Percentiles rank a stretch among this genome's conserved stretches.
phyloP scores from a whole-genome alignment of 306 rosid species.

The Dryas octopetala region DNA sequence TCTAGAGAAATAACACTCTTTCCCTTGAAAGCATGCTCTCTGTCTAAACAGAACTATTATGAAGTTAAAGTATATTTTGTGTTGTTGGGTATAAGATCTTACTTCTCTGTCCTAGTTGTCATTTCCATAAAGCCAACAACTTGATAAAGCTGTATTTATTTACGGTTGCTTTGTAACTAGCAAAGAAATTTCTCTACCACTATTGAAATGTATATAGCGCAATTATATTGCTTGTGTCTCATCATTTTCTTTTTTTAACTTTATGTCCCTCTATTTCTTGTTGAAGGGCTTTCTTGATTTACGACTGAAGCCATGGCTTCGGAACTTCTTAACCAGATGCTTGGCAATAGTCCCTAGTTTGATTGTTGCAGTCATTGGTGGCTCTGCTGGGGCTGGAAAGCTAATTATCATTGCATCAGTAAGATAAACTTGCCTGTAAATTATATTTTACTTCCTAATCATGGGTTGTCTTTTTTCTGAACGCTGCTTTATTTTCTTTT shows the following conservation, averaged over 20 bases:
- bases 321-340: constrained; percentile 80
- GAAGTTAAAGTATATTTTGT: not conserved
- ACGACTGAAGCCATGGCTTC: constrained; percentile 72
- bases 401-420: constrained; percentile 92
- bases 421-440: constrained; percentile 35
- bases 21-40: not conserved
- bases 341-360: constrained; percentile 95
- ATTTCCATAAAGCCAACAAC: not conserved
- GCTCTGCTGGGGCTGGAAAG: constrained; percentile 91
- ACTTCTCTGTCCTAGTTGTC: not conserved
- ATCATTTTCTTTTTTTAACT: constrained; percentile 1
- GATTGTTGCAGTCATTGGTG: constrained; percentile 85
- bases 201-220: not conserved
- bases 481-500: not conserved
- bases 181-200: not conserved
- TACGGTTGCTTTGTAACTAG: not conserved
- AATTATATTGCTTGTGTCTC: not conserved
- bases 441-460: constrained; percentile 8
- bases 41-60: not conserved
- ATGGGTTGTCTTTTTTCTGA: not conserved
- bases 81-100: constrained; percentile 6
- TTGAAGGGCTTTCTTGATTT: constrained; percentile 89
- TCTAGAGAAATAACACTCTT: not conserved
- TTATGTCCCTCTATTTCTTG: constrained; percentile 1
- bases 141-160: not conserved